Evolutionary conservation across 2,329 filamentous ascomycete genomes (phyloP).

Genomic region (Neospermospora avenae): DNA sequence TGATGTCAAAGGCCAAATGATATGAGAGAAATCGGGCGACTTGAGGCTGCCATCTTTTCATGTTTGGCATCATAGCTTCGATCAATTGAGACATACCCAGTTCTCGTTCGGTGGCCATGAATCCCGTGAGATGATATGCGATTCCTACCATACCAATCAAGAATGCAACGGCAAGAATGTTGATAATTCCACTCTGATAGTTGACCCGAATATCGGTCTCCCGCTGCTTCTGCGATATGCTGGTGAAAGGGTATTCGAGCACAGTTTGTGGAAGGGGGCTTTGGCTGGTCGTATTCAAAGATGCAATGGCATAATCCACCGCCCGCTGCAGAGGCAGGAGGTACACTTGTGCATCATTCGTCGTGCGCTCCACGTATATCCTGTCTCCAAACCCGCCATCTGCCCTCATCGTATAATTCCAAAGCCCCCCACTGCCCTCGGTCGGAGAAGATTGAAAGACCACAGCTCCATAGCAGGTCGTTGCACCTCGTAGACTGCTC

Average conservation of each 20-base stretch:
- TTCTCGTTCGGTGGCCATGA: constrained; percentile 83
- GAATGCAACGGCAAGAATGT: constrained; percentile 74
- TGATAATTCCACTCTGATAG: constrained; percentile 72
- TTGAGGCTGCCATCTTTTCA: constrained; percentile 71
- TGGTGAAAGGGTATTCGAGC: constrained; percentile 77
- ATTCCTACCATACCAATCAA: constrained; percentile 78
- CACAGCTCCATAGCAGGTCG: constrained; percentile 69
- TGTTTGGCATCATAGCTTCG: constrained; percentile 86
- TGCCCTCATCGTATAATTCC: constrained; percentile 84
- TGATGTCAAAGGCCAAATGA: constrained; percentile 73
- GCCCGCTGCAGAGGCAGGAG: constrained; percentile 75
- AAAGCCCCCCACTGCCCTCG: constrained; percentile 62
- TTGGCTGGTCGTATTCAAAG: constrained; percentile 44
- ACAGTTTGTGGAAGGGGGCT: constrained; percentile 42
- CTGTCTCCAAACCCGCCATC: constrained; percentile 67
- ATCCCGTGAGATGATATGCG: constrained; percentile 81
- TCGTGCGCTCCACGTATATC: constrained; percentile 60
- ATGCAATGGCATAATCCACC: constrained; percentile 70
- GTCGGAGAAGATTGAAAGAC: constrained; percentile 73
- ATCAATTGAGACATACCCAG: constrained; percentile 83
- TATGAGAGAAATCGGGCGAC: constrained; percentile 73
- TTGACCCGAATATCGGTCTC: constrained; percentile 59
- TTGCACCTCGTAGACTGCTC: constrained; percentile 62
- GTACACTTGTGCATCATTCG: constrained; percentile 76
- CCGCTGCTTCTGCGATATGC: constrained; percentile 64